phyloP scores from a whole-genome alignment of 2,329 filamentous ascomycete genomes.

The Didymella arachidicola region DNA sequence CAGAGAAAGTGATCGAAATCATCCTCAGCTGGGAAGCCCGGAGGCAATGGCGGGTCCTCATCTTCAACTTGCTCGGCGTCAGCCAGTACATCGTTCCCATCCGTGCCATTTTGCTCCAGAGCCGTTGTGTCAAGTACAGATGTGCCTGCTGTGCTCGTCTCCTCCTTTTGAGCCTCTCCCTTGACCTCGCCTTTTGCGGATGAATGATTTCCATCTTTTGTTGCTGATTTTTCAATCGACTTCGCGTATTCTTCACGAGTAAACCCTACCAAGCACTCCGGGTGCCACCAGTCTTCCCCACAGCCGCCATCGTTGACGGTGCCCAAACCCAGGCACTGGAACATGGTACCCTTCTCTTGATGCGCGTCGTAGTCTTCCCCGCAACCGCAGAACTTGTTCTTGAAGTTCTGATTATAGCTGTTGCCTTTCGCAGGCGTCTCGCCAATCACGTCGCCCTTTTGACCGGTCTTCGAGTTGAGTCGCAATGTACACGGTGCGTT shows the following conservation, averaged over 20 bases:
- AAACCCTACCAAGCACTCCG: constrained; percentile 86
- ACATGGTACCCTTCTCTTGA: constrained; percentile 96
- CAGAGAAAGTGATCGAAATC: constrained; percentile 91
- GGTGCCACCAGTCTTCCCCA: constrained; percentile 98
- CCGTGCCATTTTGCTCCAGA: constrained; percentile 31
- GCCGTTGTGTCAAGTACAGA: constrained; percentile 32
- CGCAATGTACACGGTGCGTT: constrained; percentile 79
- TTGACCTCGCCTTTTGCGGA: constrained; percentile 22
- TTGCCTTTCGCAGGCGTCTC: constrained; percentile 77
- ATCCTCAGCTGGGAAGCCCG: constrained; percentile 87
- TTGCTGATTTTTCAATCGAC: constrained; percentile 37
- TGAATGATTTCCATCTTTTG: constrained; percentile 18
- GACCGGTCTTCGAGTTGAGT: constrained; percentile 73
- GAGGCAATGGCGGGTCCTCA: constrained; percentile 72
- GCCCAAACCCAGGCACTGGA: constrained; percentile 89
- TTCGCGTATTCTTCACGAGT: constrained; percentile 74
- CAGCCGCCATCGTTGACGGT: constrained; percentile 83
- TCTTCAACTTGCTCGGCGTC: constrained; percentile 64
- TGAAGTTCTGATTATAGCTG: constrained; percentile 95
- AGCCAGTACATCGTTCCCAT: constrained; percentile 47
- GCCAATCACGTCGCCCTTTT: constrained; percentile 77
- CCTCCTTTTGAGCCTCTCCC: constrained; percentile 6
- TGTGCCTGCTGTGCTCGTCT: constrained; percentile 23
- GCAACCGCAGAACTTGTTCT: constrained; percentile 91
- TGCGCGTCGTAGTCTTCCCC: constrained; percentile 86